Percentiles rank a stretch among this genome's conserved stretches.
phyloP scores from a whole-genome alignment of 768 basidiomycete genomes.

The Lactarius hengduanensis region DNA sequence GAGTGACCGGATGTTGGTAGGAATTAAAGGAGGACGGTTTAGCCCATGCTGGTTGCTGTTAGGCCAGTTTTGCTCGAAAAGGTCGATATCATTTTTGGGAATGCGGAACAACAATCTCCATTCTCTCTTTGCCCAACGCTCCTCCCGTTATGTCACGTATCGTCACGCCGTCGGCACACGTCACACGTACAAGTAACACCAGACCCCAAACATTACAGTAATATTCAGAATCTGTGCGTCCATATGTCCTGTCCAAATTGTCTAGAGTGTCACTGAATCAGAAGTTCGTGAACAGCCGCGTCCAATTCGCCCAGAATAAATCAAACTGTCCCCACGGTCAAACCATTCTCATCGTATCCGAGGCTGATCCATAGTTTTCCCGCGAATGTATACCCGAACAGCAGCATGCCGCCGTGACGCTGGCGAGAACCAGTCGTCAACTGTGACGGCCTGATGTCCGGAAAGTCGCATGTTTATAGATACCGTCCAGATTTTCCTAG shows the following conservation, averaged over 20 bases:
- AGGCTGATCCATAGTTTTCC: constrained; percentile 77
- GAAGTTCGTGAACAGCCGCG: constrained; percentile 54
- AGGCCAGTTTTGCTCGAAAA: constrained; percentile 28
- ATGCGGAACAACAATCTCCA: constrained; percentile 1
- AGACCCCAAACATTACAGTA: background rate
- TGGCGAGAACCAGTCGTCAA: constrained; percentile 86
- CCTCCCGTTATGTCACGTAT: constrained; percentile 6
- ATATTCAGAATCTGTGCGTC: background rate
- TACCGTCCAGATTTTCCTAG: constrained; percentile 83
- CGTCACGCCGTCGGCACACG: background rate
- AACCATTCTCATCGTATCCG: constrained; percentile 77
- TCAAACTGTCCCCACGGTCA: constrained; percentile 57
- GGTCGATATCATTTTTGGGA: constrained; percentile 28
- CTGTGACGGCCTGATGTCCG: constrained; percentile 56
- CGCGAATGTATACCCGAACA: constrained; percentile 79
- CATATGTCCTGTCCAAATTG: background rate
- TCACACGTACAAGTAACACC: background rate
- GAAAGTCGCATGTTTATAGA: constrained; percentile 69
- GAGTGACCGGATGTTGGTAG: constrained; percentile 7
- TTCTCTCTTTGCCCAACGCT: background rate
- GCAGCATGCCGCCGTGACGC: constrained; percentile 68
- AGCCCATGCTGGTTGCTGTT: constrained; percentile 24
- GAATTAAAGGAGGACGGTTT: constrained; percentile 26
- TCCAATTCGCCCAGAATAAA: constrained; percentile 64
- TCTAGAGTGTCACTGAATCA: constrained; percentile 36